Evolutionary conservation across 140 eudicot species (phyloP).

Genomic region (Bidens hawaiensis): DNA sequence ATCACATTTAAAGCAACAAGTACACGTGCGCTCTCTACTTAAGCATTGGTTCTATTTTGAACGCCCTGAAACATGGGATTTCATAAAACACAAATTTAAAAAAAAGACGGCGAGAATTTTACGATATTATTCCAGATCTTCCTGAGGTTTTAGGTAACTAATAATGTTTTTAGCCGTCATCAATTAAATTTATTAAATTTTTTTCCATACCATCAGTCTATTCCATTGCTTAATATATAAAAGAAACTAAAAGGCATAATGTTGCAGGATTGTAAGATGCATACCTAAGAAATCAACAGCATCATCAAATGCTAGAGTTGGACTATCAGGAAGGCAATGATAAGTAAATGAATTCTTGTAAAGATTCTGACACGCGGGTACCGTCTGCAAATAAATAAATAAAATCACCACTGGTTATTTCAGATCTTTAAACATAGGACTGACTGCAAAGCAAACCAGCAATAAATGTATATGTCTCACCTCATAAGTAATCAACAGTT

Average conservation of each 20-base stretch:
- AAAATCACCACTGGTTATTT: constrained; percentile 19
- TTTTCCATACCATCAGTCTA: not conserved
- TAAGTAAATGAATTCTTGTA: constrained; percentile 92
- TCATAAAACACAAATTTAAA: no score
- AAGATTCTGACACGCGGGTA: constrained; percentile 92
- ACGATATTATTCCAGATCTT: no score
- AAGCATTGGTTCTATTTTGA: no score
- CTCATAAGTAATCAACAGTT: not conserved
- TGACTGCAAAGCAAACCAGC: constrained; percentile 4
- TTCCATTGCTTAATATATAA: not conserved
- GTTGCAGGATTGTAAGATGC: constrained; percentile 7
- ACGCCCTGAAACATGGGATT: no score
- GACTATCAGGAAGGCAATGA: constrained; percentile 81
- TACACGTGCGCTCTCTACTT: no score
- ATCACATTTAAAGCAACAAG: no score
- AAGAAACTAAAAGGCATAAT: not conserved
- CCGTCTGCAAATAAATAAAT: constrained; percentile 64
- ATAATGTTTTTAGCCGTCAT: not conserved
- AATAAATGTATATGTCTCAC: constrained; percentile 14
- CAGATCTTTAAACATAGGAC: constrained; percentile 4
- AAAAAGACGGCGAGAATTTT: no score
- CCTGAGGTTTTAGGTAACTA: no score
- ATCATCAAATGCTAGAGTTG: constrained; percentile 70
- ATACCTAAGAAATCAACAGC: constrained; percentile 80
- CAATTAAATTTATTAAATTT: not conserved